Evolutionary conservation across 768 basidiomycete species (phyloP).

Genomic region (Lactarius psammicola): DNA sequence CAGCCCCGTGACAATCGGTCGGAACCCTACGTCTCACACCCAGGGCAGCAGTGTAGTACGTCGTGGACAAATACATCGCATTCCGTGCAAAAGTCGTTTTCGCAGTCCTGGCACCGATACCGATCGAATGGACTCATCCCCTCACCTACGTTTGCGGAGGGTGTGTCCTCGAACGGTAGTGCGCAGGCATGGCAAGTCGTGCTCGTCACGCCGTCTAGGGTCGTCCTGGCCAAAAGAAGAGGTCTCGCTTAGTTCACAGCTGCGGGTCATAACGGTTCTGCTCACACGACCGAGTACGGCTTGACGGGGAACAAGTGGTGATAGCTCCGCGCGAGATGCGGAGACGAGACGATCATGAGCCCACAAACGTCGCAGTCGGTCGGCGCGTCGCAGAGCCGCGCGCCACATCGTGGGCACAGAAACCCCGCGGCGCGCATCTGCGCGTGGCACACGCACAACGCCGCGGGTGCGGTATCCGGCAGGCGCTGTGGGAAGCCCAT

Average conservation of each 20-base stretch:
- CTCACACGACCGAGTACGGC: constrained; percentile 78
- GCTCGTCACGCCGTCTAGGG: constrained; percentile 40
- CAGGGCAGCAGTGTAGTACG: constrained; percentile 92
- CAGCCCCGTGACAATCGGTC: not conserved
- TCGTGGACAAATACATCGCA: constrained; percentile 98
- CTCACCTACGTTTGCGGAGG: constrained; percentile 44
- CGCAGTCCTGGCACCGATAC: constrained; percentile 87
- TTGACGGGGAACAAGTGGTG: constrained; percentile 95
- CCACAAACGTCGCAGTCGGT: constrained; percentile 98
- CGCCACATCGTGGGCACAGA: constrained; percentile 88
- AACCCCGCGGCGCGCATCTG: constrained; percentile 91
- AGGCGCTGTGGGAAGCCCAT: constrained; percentile 98
- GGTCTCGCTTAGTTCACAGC: not conserved
- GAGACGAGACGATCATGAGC: constrained; percentile 96
- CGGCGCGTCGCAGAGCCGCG: constrained; percentile 95
- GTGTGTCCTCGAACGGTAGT: constrained; percentile 54
- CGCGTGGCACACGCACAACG: constrained; percentile 92
- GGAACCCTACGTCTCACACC: constrained; percentile 54
- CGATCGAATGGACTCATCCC: constrained; percentile 83
- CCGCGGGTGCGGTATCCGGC: constrained; percentile 76
- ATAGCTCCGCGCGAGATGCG: constrained; percentile 94
- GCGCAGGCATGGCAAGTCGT: constrained; percentile 78
- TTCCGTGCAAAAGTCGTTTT: constrained; percentile 86
- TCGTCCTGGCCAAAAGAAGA: constrained; percentile 36
- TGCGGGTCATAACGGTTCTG: constrained; percentile 24